phyloP scores from a whole-genome alignment of 169 alveolate species.

The Plasmodium reichenowi region DNA sequence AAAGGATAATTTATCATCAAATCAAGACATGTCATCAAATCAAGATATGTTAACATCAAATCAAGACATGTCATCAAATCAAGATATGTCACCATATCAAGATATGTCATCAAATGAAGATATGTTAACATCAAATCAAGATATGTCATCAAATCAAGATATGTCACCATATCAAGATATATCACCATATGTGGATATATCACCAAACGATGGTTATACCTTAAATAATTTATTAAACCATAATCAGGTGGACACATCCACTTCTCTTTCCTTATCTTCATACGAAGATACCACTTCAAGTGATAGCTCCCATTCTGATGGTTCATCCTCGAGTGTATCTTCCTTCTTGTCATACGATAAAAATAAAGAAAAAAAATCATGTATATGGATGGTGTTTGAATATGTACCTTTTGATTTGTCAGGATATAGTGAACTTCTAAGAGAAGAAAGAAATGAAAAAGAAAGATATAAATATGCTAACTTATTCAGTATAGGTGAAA shows the following conservation, averaged over 20 bases:
- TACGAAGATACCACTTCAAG: neutral
- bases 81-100: no score
- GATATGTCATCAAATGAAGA: no score
- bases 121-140: no score
- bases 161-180: no score
- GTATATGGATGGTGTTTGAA: slow-evolving; percentile 91
- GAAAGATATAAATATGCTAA: slow-evolving; percentile 78
- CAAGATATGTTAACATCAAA: no score
- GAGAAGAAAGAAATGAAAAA: slow-evolving; percentile 76
- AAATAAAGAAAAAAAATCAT: slow-evolving; percentile 68
- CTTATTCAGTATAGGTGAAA: slow-evolving; percentile 87
- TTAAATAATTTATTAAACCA: no score
- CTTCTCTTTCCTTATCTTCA: neutral
- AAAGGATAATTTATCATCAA: no score
- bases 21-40: no score
- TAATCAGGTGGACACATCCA: neutral
- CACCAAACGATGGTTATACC: no score
- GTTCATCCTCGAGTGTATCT: neutral
- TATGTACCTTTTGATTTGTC: slow-evolving; percentile 89
- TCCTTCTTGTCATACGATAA: slow-evolving; percentile 6
- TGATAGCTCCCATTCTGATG: neutral
- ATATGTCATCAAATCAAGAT: no score
- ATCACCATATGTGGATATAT: no score
- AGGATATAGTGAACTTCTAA: slow-evolving; percentile 88
- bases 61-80: no score